A percentile compares a stretch with the other conserved stretches of the same genome.
These are phyloP conservation scores for Apostasia shenzhenica DNA, from an alignment of 106 monocot species.

Conservation along the genomic window DNA sequence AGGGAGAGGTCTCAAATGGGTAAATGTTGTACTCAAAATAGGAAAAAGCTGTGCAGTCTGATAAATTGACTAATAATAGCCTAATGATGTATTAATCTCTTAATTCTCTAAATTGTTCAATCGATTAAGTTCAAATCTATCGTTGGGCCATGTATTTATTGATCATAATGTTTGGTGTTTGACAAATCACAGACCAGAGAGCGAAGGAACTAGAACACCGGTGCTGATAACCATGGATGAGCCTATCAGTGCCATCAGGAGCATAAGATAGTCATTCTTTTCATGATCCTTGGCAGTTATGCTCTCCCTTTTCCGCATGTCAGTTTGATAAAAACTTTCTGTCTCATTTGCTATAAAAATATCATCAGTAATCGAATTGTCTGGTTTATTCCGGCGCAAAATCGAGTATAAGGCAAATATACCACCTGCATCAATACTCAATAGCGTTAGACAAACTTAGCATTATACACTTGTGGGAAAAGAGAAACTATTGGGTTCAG, in stretches of 20 bases:
- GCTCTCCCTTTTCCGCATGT: background rate
- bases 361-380: conserved; percentile 5
- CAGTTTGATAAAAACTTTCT: background rate
- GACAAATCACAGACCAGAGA: conserved; percentile 15
- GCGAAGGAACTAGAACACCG: conserved; percentile 23
- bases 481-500: background rate
- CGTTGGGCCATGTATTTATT: no score
- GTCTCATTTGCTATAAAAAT: background rate
- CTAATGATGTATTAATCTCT: no score
- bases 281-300: conserved; percentile 7
- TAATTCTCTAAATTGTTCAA: no score
- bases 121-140: no score
- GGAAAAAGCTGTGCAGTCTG: no score
- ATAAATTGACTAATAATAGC: no score
- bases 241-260: conserved; percentile 21
- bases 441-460: no score
- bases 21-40: background rate
- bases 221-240: conserved; percentile 17
- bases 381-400: conserved; percentile 16
- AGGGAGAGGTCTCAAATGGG: no score
- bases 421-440: conserved; percentile 16
- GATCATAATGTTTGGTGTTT: background rate
- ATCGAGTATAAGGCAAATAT: conserved; percentile 30
- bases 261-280: conserved; percentile 10
- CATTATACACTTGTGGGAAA: no score